These are phyloP conservation scores for Stephania cephalantha DNA, from an alignment of 164 flowering plant species.

Conservation along the genomic window DNA sequence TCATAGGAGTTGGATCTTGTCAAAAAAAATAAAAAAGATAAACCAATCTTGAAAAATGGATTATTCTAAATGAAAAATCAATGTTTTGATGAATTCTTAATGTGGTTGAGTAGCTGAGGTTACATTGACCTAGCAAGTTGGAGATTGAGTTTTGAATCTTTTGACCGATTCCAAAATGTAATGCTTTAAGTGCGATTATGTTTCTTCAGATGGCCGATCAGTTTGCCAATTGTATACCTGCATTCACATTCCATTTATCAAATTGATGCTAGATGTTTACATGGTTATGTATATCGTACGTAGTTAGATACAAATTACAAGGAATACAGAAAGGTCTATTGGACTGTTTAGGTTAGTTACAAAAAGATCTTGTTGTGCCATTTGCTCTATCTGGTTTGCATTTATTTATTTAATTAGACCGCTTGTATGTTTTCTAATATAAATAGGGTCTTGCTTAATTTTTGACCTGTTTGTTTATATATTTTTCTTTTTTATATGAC, in stretches of 20 bases:
- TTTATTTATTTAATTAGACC: too few relatives aligned
- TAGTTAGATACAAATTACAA: not conserved
- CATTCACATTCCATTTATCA: not conserved
- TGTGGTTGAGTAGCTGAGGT: not conserved
- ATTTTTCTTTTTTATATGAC: too few relatives aligned
- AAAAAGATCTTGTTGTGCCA: not conserved
- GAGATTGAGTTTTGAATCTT: not conserved
- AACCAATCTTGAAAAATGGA: not conserved
- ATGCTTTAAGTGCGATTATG: not conserved
- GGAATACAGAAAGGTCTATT: not conserved
- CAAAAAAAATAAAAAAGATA: not conserved
- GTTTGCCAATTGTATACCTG: not conserved
- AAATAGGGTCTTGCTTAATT: too few relatives aligned
- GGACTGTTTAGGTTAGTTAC: not conserved
- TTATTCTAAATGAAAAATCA: too few relatives aligned
- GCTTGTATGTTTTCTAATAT: too few relatives aligned
- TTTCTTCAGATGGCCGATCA: not conserved
- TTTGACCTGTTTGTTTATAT: too few relatives aligned
- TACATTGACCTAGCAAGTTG: not conserved
- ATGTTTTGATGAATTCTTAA: too few relatives aligned
- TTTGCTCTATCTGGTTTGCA: too few relatives aligned
- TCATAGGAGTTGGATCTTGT: not conserved
- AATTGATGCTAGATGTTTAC: too few relatives aligned
- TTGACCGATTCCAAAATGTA: not conserved
- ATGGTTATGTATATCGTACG: not conserved